phyloP scores from a whole-genome alignment of 352 stramenopile genomes.

The Aphanomyces stellatus region DNA sequence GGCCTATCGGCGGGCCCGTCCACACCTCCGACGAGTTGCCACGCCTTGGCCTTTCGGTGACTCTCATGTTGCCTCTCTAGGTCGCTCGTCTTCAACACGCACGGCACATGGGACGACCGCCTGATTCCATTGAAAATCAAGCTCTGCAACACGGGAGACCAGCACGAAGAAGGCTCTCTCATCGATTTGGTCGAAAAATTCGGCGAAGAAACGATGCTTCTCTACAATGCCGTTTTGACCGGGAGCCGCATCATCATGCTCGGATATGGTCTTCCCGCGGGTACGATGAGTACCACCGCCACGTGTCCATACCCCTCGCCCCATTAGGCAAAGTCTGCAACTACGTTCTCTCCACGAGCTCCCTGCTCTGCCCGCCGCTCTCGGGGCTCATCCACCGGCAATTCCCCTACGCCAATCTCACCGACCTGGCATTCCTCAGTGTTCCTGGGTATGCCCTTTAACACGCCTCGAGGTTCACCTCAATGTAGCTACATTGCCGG shows the following conservation, averaged over 20 bases:
- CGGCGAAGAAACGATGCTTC: constrained; percentile 72
- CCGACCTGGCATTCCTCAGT: constrained; percentile 77
- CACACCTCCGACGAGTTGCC: constrained; percentile 14
- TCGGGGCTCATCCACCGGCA: constrained; percentile 71
- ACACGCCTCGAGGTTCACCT: not conserved
- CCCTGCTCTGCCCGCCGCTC: constrained; percentile 72
- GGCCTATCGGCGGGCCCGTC: not conserved
- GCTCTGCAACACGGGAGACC: constrained; percentile 72
- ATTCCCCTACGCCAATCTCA: constrained; percentile 83
- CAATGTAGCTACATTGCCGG: constrained; percentile 62
- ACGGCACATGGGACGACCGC: constrained; percentile 48
- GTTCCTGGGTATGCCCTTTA: constrained; percentile 33
- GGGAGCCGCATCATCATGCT: constrained; percentile 70
- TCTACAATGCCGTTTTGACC: constrained; percentile 82
- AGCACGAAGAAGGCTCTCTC: constrained; percentile 72
- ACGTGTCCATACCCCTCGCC: not conserved
- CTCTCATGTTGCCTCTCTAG: not conserved
- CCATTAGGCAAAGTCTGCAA: constrained; percentile 64
- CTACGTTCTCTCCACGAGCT: constrained; percentile 76
- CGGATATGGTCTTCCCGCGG: constrained; percentile 73
- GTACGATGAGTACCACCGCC: constrained; percentile 12
- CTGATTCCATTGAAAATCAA: constrained; percentile 69
- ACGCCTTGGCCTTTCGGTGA: not conserved
- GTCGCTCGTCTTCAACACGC: constrained; percentile 49
- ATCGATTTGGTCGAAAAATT: constrained; percentile 64